Percentiles rank a stretch among this genome's conserved stretches.
These are phyloP conservation scores for Coemansia sp. DNA, from an alignment of 192 early-diverging fungal genomes.

Conservation along the genomic window DNA sequence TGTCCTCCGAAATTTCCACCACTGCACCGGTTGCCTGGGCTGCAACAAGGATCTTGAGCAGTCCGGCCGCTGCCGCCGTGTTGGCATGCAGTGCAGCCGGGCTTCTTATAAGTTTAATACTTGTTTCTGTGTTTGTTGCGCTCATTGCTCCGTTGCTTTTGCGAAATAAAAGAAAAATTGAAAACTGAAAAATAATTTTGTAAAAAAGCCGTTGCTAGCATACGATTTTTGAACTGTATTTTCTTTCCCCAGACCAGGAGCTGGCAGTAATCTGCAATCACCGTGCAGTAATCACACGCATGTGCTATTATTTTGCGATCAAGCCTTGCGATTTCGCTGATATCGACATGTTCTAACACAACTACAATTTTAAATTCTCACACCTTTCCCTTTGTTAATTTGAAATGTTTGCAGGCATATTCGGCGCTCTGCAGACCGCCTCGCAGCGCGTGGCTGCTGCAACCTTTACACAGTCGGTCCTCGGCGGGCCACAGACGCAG, in stretches of 20 bases:
- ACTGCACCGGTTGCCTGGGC: constrained; percentile 28
- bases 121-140: not conserved
- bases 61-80: constrained; percentile 43
- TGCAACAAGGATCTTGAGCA: constrained; percentile 48
- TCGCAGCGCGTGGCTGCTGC: constrained; percentile 15
- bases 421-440: constrained; percentile 18
- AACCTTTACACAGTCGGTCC: constrained; percentile 8
- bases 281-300: too few species aligned
- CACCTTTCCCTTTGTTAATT: too few species aligned
- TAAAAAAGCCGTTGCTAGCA: too few species aligned
- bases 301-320: too few species aligned
- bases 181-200: not conserved
- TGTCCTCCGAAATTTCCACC: constrained; percentile 20
- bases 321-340: too few species aligned
- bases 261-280: too few species aligned
- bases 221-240: too few species aligned
- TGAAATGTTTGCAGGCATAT: constrained; percentile 27
- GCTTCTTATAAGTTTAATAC: constrained; percentile 32
- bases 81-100: constrained; percentile 35
- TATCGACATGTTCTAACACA: too few species aligned
- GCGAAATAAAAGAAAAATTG: not conserved
- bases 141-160: not conserved
- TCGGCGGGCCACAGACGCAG: constrained; percentile 43
- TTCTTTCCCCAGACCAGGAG: too few species aligned
- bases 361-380: not conserved